These are phyloP conservation scores for Candida mesenterica DNA, from an alignment of 1,139 yeast genomes.

Conservation along the genomic window DNA sequence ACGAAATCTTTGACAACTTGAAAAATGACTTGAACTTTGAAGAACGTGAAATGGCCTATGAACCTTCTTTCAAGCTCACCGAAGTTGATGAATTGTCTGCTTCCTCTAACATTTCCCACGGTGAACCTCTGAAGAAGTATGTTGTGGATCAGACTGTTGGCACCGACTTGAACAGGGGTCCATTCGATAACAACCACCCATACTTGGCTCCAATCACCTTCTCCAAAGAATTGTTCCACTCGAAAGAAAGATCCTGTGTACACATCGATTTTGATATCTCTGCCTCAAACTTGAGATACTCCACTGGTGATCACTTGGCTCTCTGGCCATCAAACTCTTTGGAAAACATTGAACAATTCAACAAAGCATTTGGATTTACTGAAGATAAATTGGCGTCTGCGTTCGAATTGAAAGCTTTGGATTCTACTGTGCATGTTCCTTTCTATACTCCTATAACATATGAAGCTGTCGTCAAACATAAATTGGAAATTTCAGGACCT, in stretches of 20 bases:
- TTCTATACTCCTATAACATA: constrained; percentile 92
- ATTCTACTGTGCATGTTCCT: constrained; percentile 68
- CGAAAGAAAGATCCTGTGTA: constrained; percentile 72
- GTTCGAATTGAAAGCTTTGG: constrained; percentile 67
- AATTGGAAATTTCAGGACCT: constrained; percentile 89
- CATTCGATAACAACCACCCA: constrained; percentile 83
- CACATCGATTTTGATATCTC: constrained; percentile 88
- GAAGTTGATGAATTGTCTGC: constrained; percentile 26
- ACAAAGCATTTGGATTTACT: constrained; percentile 58
- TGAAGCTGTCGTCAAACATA: constrained; percentile 82
- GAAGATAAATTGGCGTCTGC: constrained; percentile 51
- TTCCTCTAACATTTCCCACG: constrained; percentile 61
- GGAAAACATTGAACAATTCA: constrained; percentile 66
- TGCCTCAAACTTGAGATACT: constrained; percentile 71
- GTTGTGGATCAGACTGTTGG: constrained; percentile 23
- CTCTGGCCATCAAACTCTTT: constrained; percentile 90
- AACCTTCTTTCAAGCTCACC: constrained; percentile 63
- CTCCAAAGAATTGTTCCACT: constrained; percentile 69
- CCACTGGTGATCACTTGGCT: constrained; percentile 96
- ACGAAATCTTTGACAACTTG: constrained; percentile 62
- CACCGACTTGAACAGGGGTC: constrained; percentile 57
- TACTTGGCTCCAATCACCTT: constrained; percentile 65
- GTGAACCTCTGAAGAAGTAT: constrained; percentile 80
- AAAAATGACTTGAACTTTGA: constrained; percentile 64
- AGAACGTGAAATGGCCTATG: constrained; percentile 75